These are phyloP conservation scores for Inosperma sp. DNA, from an alignment of 768 basidiomycete genomes.

Conservation along the genomic window DNA sequence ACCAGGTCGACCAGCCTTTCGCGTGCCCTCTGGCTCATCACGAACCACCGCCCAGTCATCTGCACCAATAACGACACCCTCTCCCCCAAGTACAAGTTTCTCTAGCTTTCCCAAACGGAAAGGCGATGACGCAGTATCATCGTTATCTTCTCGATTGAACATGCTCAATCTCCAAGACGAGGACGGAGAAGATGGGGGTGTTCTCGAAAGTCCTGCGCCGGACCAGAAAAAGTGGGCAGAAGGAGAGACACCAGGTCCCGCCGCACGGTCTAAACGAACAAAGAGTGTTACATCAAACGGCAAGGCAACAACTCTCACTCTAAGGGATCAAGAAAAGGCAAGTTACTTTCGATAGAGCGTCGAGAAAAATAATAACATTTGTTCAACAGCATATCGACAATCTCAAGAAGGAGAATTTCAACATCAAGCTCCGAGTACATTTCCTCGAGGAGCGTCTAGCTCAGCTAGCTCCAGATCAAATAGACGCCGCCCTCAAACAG, in stretches of 20 bases:
- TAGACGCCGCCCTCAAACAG: conserved; percentile 87
- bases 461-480: conserved; percentile 85
- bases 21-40: conserved; percentile 48
- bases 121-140: conserved; percentile 35
- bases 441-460: conserved; percentile 92
- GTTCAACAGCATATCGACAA: conserved; percentile 79
- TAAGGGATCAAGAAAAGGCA: conserved; percentile 97
- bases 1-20: conserved; percentile 37
- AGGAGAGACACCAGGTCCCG: conserved; percentile 46
- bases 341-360: conserved; percentile 14
- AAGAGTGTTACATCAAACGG: conserved; percentile 41
- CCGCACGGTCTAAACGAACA: conserved; percentile 30
- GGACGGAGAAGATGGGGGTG: conserved; percentile 34
- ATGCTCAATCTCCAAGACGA: conserved; percentile 33
- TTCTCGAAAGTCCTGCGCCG: conserved; percentile 51
- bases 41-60: conserved; percentile 51
- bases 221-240: conserved; percentile 43
- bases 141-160: conserved; percentile 36
- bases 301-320: conserved; percentile 58
- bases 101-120: conserved; percentile 33
- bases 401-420: conserved; percentile 96
- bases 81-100: conserved; percentile 33
- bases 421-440: conserved; percentile 91
- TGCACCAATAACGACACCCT: conserved; percentile 46
- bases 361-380: background rate